Percentiles rank a stretch among this genome's conserved stretches.
These are phyloP conservation scores for Beauveria australis DNA, from an alignment of 2,329 filamentous ascomycete species.

Conservation along the genomic window DNA sequence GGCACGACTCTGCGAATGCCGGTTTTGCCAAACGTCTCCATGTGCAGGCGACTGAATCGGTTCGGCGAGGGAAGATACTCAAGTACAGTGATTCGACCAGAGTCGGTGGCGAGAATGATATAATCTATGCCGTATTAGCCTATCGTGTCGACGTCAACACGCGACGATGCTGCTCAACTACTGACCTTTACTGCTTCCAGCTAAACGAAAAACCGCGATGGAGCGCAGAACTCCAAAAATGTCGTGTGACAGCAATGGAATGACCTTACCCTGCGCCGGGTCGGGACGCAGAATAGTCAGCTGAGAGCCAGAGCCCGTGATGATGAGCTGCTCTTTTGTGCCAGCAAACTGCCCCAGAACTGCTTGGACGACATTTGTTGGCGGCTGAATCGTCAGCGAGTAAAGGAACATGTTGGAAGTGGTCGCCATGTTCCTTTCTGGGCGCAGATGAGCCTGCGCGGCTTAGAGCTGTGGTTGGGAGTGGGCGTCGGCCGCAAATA, in stretches of 20 bases:
- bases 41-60: conserved; percentile 78
- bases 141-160: not conserved
- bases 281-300: conserved; percentile 83
- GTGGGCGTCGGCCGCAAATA: conserved; percentile 9
- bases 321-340: conserved; percentile 95
- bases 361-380: conserved; percentile 81
- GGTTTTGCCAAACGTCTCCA: conserved; percentile 98
- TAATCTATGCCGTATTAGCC: conserved; percentile 59
- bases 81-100: conserved; percentile 86
- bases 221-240: conserved; percentile 92
- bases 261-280: conserved; percentile 75
- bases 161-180: conserved; percentile 32
- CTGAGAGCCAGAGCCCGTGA: conserved; percentile 85
- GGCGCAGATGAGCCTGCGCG: conserved; percentile 19
- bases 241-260: conserved; percentile 82
- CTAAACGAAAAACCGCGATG: conserved; percentile 80
- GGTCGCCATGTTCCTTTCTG: conserved; percentile 70
- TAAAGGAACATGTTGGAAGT: conserved; percentile 99
- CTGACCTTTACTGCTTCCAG: conserved; percentile 94
- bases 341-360: conserved; percentile 92
- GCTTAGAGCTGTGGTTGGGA: conserved; percentile 3
- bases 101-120: conserved; percentile 91
- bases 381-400: conserved; percentile 88
- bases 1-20: conserved; percentile 88
- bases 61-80: conserved; percentile 86